phyloP scores from a whole-genome alignment of 208 protist species.

The Leishmania braziliensis region DNA sequence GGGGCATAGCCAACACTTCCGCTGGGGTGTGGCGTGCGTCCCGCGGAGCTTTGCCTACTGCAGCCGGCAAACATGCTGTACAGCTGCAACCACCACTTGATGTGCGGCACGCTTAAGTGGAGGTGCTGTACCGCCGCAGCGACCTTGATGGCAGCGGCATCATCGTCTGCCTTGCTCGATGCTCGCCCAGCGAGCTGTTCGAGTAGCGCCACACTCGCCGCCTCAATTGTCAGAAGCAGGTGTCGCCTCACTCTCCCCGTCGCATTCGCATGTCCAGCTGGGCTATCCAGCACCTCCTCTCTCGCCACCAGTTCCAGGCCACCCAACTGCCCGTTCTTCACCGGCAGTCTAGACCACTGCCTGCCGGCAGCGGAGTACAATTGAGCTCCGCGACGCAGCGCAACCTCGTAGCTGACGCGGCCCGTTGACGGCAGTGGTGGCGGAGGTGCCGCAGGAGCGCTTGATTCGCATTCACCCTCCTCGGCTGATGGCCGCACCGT shows the following conservation, averaged over 20 bases:
- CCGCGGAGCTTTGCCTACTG: not conserved
- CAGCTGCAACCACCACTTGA: constrained; percentile 30
- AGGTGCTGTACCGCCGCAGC: constrained; percentile 10
- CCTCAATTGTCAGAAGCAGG: constrained; percentile 15
- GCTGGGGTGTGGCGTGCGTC: not conserved
- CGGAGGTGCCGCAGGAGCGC: not conserved
- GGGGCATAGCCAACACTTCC: not conserved
- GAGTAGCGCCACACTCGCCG: constrained; percentile 10
- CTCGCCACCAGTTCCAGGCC: constrained; percentile 18
- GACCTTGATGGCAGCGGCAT: not conserved
- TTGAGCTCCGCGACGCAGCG: constrained; percentile 23
- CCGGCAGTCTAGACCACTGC: constrained; percentile 21
- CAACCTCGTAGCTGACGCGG: constrained; percentile 16
- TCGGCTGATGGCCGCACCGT: not conserved
- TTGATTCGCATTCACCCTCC: not conserved
- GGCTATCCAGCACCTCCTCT: constrained; percentile 1
- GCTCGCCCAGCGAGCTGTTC: not conserved
- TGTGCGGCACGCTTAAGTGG: constrained; percentile 19
- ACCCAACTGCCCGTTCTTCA: constrained; percentile 24
- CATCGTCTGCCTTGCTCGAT: not conserved
- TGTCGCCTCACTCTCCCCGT: not conserved
- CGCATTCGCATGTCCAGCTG: too few relatives aligned
- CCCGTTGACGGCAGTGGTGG: not conserved
- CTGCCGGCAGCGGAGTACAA: constrained; percentile 25
- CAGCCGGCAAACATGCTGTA: not conserved